These are phyloP conservation scores for Backusella sp. DNA, from an alignment of 192 early-diverging fungal genomes.

Conservation along the genomic window DNA sequence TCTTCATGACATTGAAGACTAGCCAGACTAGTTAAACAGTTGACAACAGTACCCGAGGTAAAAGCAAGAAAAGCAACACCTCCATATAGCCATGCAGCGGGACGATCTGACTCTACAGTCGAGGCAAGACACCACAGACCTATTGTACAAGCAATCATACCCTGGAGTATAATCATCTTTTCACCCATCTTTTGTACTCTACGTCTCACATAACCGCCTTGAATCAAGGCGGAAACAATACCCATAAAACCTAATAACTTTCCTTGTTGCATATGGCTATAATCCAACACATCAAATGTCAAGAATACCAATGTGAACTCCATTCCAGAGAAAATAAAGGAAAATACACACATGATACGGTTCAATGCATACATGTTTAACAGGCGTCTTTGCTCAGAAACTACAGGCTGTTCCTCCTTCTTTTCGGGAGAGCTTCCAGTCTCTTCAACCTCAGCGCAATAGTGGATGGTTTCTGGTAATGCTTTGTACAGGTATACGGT, in stretches of 20 bases:
- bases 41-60: conserved; percentile 94
- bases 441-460: conserved; percentile 20
- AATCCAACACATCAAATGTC: conserved; percentile 89
- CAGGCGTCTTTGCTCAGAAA: conserved; percentile 11
- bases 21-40: conserved; percentile 79
- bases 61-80: conserved; percentile 87
- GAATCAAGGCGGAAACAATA: conserved; percentile 81
- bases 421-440: not conserved
- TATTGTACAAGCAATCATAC: conserved; percentile 65
- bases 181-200: conserved; percentile 64
- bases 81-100: conserved; percentile 32
- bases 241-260: conserved; percentile 85
- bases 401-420: not conserved
- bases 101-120: not conserved
- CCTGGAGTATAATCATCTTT: conserved; percentile 73
- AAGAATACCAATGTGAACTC: conserved; percentile 98
- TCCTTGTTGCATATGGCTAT: conserved; percentile 87
- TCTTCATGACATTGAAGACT: conserved; percentile 55
- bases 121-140: conserved; percentile 63
- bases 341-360: conserved; percentile 78
- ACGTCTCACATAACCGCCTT: conserved; percentile 92
- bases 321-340: conserved; percentile 96
- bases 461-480: conserved; percentile 74
- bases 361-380: conserved; percentile 55
- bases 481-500: conserved; percentile 69